Evolutionary conservation across 2,329 filamentous ascomycete species (phyloP).

Genomic region (Biscogniauxia mediterranea): DNA sequence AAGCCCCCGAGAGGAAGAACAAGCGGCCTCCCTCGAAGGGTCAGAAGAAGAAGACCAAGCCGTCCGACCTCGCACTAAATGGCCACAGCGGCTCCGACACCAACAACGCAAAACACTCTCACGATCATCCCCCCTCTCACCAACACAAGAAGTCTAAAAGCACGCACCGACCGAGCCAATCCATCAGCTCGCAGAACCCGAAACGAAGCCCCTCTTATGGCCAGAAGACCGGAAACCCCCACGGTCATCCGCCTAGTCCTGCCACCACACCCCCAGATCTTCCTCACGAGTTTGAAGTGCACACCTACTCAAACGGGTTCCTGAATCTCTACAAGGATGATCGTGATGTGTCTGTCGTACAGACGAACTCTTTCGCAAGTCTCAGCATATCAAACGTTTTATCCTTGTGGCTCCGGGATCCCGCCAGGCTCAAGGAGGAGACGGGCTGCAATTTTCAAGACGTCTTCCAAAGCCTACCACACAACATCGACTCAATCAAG

Average conservation of each 20-base stretch:
- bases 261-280: constrained; percentile 71
- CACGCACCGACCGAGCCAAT: constrained; percentile 76
- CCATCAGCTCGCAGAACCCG: constrained; percentile 65
- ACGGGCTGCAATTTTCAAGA: constrained; percentile 64
- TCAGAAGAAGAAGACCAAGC: constrained; percentile 86
- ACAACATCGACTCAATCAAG: constrained; percentile 43
- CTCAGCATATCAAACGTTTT: constrained; percentile 73
- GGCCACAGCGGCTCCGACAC: constrained; percentile 62
- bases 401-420: constrained; percentile 75
- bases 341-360: constrained; percentile 54
- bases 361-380: constrained; percentile 76
- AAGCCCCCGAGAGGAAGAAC: constrained; percentile 64
- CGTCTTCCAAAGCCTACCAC: constrained; percentile 61
- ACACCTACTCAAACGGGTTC: constrained; percentile 74
- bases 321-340: constrained; percentile 67
- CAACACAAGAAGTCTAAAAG: constrained; percentile 77
- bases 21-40: constrained; percentile 76
- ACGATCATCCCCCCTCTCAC: constrained; percentile 48
- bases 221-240: constrained; percentile 58
- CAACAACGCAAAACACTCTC: constrained; percentile 45
- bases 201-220: constrained; percentile 64
- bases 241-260: constrained; percentile 66
- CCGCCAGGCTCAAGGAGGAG: constrained; percentile 64
- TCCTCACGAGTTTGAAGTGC: constrained; percentile 60
- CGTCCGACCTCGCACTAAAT: constrained; percentile 64